phyloP scores from a whole-genome alignment of 306 rosid species.

The Potentilla sterilis region DNA sequence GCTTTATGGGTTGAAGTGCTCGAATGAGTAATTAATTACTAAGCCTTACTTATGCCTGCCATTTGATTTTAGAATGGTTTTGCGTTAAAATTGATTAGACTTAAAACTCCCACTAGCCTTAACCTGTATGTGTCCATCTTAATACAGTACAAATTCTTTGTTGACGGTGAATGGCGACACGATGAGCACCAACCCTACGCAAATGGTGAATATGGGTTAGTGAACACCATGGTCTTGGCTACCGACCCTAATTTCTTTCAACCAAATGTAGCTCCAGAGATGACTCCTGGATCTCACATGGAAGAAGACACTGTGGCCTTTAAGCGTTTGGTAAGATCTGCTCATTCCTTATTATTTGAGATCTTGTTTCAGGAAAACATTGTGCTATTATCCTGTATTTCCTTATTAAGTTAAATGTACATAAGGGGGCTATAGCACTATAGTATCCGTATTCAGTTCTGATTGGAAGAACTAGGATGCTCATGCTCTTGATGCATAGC shows the following conservation, averaged over 20 bases:
- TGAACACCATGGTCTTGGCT: conserved; percentile 72
- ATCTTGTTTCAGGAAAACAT: conserved; percentile 12
- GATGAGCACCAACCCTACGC: conserved; percentile 74
- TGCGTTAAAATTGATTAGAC: not conserved
- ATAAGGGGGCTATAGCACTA: conserved; percentile 3
- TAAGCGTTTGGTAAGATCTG: conserved; percentile 60
- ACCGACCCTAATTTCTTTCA: conserved; percentile 64
- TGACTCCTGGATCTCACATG: conserved; percentile 72
- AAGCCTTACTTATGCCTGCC: conserved; percentile 1
- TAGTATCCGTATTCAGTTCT: not conserved
- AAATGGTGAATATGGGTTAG: conserved; percentile 76
- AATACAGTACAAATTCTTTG: conserved; percentile 95
- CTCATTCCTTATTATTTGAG: conserved; percentile 19
- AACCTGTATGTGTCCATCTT: conserved; percentile 17
- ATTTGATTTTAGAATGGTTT: conserved; percentile 8
- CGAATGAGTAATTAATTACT: not conserved
- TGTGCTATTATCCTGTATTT: conserved; percentile 10
- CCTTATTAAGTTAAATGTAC: conserved; percentile 21
- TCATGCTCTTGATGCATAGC: not conserved
- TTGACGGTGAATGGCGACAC: conserved; percentile 96
- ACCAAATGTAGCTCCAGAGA: conserved; percentile 45
- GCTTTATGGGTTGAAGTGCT: not conserved
- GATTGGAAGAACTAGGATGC: conserved; percentile 16
- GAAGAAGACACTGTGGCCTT: conserved; percentile 88
- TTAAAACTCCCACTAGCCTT: conserved; percentile 19